phyloP scores from a whole-genome alignment of 2,329 filamentous ascomycete genomes.

The Emmonsia crescens region DNA sequence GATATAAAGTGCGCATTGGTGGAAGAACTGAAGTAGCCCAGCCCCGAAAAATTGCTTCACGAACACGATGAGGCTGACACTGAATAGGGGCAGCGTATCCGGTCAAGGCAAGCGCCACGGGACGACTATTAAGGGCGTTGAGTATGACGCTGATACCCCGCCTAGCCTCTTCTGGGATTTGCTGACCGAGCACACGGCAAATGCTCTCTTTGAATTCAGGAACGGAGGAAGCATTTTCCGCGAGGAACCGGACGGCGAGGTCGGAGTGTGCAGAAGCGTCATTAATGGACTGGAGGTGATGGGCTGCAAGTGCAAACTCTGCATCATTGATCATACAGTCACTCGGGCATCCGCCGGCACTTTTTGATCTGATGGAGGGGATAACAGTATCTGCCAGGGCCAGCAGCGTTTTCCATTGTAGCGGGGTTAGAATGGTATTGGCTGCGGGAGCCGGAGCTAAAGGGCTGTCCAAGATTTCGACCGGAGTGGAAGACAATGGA shows the following conservation, averaged over 20 bases:
- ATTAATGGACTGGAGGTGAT: constrained; percentile 12
- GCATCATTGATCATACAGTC: constrained; percentile 31
- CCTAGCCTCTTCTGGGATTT: constrained; percentile 39
- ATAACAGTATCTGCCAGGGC: constrained; percentile 49
- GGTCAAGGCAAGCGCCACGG: constrained; percentile 47
- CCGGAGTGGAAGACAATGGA: constrained; percentile 1
- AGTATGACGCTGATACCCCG: constrained; percentile 43
- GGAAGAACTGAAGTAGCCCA: constrained; percentile 46
- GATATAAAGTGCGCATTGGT: constrained; percentile 40
- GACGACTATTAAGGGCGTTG: constrained; percentile 43
- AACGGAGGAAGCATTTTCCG: constrained; percentile 38
- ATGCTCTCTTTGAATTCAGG: constrained; percentile 41
- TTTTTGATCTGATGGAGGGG: constrained; percentile 39
- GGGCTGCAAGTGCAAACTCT: constrained; percentile 17
- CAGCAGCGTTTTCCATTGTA: constrained; percentile 50
- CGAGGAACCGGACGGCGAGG: constrained; percentile 36
- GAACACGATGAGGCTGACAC: constrained; percentile 42
- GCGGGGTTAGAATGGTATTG: constrained; percentile 39
- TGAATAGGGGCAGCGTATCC: constrained; percentile 46
- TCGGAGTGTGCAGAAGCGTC: constrained; percentile 24
- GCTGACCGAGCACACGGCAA: constrained; percentile 37
- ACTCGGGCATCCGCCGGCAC: constrained; percentile 22
- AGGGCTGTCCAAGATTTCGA: constrained; percentile 30
- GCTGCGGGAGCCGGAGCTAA: constrained; percentile 37
- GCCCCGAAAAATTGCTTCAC: constrained; percentile 41